Percentiles rank a stretch among this genome's conserved stretches.
These are phyloP conservation scores for Lecanicillium sp. DNA, from an alignment of 2,329 filamentous ascomycete species.

Conservation along the genomic window DNA sequence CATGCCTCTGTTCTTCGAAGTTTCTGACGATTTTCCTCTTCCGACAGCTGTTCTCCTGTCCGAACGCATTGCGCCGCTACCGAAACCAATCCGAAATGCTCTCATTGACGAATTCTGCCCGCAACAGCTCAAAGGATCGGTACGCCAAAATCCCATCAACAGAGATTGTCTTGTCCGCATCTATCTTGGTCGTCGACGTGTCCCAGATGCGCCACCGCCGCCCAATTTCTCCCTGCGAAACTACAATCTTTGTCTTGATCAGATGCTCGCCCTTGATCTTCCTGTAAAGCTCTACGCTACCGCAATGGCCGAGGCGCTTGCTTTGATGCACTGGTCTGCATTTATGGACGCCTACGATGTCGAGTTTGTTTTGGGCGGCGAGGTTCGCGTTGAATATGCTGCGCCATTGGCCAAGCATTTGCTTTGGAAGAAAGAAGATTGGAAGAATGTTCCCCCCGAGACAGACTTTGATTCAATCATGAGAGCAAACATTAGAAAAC, in stretches of 20 bases:
- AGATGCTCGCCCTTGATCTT: slow-evolving; percentile 16
- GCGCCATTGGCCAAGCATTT: not conserved
- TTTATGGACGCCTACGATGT: slow-evolving; percentile 19
- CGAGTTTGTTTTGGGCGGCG: slow-evolving; percentile 20
- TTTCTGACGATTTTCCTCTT: slow-evolving; percentile 14
- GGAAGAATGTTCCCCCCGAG: not conserved
- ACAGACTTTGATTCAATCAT: slow-evolving; percentile 11
- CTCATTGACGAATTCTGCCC: slow-evolving; percentile 20
- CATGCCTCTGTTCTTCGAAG: not conserved
- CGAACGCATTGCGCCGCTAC: slow-evolving; percentile 22
- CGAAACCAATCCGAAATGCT: slow-evolving; percentile 16
- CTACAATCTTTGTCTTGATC: slow-evolving; percentile 20
- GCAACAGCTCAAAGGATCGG: not conserved
- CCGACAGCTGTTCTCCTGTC: slow-evolving; percentile 19
- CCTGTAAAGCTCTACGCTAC: slow-evolving; percentile 16
- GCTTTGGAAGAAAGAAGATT: not conserved
- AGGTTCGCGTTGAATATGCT: not conserved
- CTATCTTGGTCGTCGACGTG: slow-evolving; percentile 16
- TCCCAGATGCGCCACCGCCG: slow-evolving; percentile 3
- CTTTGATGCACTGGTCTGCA: slow-evolving; percentile 20
- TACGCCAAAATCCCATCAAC: slow-evolving; percentile 13
- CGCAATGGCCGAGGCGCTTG: slow-evolving; percentile 19
- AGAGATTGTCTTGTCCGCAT: slow-evolving; percentile 19
- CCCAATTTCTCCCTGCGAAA: slow-evolving; percentile 20
- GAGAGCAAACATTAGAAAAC: slow-evolving; percentile 5